Evolutionary conservation across 2,329 filamentous ascomycete species (phyloP), one percentile per base, ranked within the genome.

Genomic region (Tolypocladium inflatum): DNA sequence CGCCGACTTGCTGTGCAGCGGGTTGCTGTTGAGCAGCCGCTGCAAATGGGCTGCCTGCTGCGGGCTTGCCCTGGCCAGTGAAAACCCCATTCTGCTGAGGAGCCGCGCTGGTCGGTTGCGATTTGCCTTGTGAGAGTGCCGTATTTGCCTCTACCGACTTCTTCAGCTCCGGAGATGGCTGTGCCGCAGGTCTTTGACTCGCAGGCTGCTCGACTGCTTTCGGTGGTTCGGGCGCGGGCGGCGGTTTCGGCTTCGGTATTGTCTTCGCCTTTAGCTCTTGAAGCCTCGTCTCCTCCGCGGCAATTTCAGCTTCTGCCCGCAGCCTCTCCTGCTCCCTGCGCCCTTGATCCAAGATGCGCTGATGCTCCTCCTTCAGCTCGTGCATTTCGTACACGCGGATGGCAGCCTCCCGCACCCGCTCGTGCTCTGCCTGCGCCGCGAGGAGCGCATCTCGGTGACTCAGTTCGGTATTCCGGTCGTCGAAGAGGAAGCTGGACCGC

Each of bases 361-460:
- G 67, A 59, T 77, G 72, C 61, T 80, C 73, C 61, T 78, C 71
- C 55, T 77, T 69, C 19, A 78, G 65, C 59, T 78, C 72, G 59
- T 83, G 74, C 45, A 80, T 69, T 59, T 79, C 71, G 57, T 75
- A 79, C 8, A 78, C 77, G 19, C 75, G 72, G 41, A 81, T 68
- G 9, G 81, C 81, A 37, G 72, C 72, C 57, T 78, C 72, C 35
- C 80, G 79, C 13, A 93, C 80, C 35, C 82, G 79, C 42, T 88
- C 82, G 68, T 91, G 89, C 66, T 87, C 82, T 17, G 78, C 77
- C 54, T 83, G 83, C 4, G 87, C 87, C 53, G 81, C 80, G 52
- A 81, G 82, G 19, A 93, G 79, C 17, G 87, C 87, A 63, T 85
- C 81, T 59, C 80, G 79, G 67, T 90, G 87, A 57, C 77, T 78